Evolutionary conservation across 768 basidiomycete genomes (phyloP), one percentile per base, ranked within the genome.

Genomic region (Podaxis carcinomalis): DNA sequence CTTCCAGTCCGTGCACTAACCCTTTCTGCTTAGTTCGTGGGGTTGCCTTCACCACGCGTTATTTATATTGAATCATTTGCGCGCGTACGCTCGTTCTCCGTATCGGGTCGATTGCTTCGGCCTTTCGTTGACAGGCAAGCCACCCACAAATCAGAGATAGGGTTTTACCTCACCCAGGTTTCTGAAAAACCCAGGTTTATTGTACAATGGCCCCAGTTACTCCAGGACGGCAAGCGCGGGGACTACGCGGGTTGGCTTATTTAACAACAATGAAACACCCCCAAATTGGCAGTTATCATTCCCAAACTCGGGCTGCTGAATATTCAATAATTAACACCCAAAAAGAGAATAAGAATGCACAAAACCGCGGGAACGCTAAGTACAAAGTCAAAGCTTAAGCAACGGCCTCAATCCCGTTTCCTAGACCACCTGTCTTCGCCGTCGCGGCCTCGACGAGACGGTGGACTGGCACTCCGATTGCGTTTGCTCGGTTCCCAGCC

Each of bases 61-160:
- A 83, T 99, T 55, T 99, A 97, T 70, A 80, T 98, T 42, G 97
- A 98, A 73, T 94, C 93, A 0, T 97, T 96, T 72, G 95, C 96
- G 6, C 88, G 96, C 4, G 93, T 95, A 1, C 78, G 75, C 19
- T 80, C 82, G 0, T 79, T 98, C 25, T 96, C 93, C 13, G 78
- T 95, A 21, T 94, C 93, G 25, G 96, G 89, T 25, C 92, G 82
- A 67, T 76, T 98, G 37, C 78, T 98, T 27, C 82, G 84, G 51
- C 83, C 83, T n/a, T 75, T 96, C 32, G 94, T 90, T 4, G 94
- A 98, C 70, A 81, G 86, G 92, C 86, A 66, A 64, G 81, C 59
- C 65, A 14, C 14, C 2, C 42, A 16, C 35, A n/a, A 59, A 23
- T 53, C 11, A 16, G 23, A 52, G 25, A 21, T 44, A n/a, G n/a